Evolutionary conservation across 257 asterid species (phyloP).

Genomic region (Cruciata laevipes): DNA sequence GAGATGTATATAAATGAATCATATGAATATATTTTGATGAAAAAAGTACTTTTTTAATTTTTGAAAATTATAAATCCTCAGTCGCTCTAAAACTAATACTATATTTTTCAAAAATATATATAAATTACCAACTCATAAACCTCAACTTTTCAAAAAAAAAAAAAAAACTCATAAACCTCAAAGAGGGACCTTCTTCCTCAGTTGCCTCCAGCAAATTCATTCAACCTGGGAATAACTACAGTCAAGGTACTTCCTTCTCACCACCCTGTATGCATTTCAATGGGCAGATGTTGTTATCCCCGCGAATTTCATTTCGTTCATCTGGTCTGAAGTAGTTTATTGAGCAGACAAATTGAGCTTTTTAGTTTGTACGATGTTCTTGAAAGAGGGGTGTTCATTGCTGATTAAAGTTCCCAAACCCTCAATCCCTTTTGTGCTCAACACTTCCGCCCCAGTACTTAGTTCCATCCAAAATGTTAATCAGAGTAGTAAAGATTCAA

Average conservation of each 20-base stretch:
- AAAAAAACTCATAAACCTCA: background rate
- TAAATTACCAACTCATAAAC: too few species aligned
- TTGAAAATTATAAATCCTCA: too few species aligned
- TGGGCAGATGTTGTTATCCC: background rate
- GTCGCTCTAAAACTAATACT: too few species aligned
- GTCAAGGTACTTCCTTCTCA: background rate
- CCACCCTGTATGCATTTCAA: background rate
- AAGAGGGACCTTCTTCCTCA: background rate
- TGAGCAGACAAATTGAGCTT: background rate
- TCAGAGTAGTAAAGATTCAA: background rate
- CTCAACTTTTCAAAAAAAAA: too few species aligned
- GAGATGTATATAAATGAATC: too few species aligned
- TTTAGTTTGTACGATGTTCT: conserved; percentile 28
- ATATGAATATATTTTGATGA: too few species aligned
- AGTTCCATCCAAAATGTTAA: conserved; percentile 13
- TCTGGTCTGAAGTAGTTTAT: background rate
- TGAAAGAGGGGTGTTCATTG: conserved; percentile 67
- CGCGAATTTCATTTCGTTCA: background rate
- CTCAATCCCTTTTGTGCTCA: conserved; percentile 54
- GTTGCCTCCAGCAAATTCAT: background rate
- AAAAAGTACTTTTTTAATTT: too few species aligned
- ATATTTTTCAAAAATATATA: too few species aligned
- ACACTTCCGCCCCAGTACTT: conserved; percentile 36
- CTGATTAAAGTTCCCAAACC: conserved; percentile 56
- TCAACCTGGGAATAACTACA: background rate